A percentile compares a stretch with the other conserved stretches of the same genome.
Conservation (phyloP, 768 basidiomycete genomes). For the Suillus lakei region DNA sequence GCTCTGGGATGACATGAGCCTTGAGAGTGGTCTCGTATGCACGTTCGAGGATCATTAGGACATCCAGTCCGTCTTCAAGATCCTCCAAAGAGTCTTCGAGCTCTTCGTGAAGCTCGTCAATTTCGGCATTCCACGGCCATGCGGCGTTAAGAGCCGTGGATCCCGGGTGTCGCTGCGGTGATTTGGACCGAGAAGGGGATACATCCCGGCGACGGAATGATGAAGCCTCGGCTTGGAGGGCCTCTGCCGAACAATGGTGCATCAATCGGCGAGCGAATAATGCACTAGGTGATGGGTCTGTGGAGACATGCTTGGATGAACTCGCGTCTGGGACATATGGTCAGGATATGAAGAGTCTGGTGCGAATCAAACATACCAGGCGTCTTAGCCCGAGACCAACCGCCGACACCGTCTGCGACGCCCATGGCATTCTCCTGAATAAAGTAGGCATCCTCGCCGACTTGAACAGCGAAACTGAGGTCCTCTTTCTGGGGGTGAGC, state of each 20-base stretch:
- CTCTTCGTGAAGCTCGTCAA: slow-evolving; percentile 49
- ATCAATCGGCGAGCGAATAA: slow-evolving; percentile 81
- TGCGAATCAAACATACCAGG: slow-evolving; percentile 32
- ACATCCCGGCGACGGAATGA: slow-evolving; percentile 22
- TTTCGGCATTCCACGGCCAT: slow-evolving; percentile 36
- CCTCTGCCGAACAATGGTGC: slow-evolving; percentile 79
- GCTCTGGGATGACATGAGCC: slow-evolving; percentile 54
- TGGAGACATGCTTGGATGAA: slow-evolving; percentile 37
- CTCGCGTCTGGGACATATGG: slow-evolving; percentile 19
- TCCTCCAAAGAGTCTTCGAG: slow-evolving; percentile 57
- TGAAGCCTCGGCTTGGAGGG: slow-evolving; percentile 20
- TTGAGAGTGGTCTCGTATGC: slow-evolving; percentile 71
- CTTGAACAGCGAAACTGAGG: slow-evolving; percentile 65
- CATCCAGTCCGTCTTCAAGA: slow-evolving; percentile 70
- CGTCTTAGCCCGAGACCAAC: slow-evolving; percentile 66
- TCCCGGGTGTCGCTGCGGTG: slow-evolving; percentile 44
- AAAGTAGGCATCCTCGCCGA: slow-evolving; percentile 94
- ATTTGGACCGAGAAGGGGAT: slow-evolving; percentile 48
- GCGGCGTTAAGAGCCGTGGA: slow-evolving; percentile 28
- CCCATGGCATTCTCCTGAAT: slow-evolving; percentile 85
- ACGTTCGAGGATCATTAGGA: slow-evolving; percentile 68
- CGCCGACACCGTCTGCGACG: slow-evolving; percentile 94
- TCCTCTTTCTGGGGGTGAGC: slow-evolving; percentile 35
- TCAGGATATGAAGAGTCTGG: neutral
- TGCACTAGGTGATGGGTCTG: slow-evolving; percentile 49